Percentiles rank a stretch among this genome's conserved stretches.
phyloP scores from a whole-genome alignment of 1,284 basidiomycete species.

The Fistulinella cinereoalba region DNA sequence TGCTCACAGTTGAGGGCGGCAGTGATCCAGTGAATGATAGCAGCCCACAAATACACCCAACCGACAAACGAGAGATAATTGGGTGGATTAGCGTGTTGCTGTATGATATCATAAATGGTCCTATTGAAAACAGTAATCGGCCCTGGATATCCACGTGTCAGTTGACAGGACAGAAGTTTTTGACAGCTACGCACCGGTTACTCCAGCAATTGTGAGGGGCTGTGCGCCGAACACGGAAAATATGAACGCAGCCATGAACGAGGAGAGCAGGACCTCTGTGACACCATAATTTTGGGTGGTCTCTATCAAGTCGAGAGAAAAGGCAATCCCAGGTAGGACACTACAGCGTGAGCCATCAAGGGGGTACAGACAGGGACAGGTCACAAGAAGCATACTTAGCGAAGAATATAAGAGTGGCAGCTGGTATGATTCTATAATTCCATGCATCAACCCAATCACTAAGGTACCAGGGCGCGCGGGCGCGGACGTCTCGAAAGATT shows the following conservation, averaged over 20 bases:
- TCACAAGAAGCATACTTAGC: constrained; percentile 56
- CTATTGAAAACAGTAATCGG: constrained; percentile 92
- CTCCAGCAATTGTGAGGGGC: constrained; percentile 90
- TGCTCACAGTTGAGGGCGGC: constrained; percentile 77
- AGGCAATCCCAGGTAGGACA: constrained; percentile 88
- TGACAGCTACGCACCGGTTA: constrained; percentile 60
- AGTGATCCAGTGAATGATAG: constrained; percentile 88
- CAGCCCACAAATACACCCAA: constrained; percentile 93
- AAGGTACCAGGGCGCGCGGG: constrained; percentile 77
- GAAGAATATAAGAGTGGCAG: constrained; percentile 76
- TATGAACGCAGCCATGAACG: constrained; percentile 89
- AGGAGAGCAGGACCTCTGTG: constrained; percentile 77
- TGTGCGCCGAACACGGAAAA: constrained; percentile 90
- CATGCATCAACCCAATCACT: constrained; percentile 88
- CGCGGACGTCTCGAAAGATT: constrained; percentile 74
- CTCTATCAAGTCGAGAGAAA: constrained; percentile 91
- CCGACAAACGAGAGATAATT: constrained; percentile 85
- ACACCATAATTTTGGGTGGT: constrained; percentile 90
- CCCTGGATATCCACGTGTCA: constrained; percentile 40
- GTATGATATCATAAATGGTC: constrained; percentile 81
- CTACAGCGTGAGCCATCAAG: too few relatives aligned
- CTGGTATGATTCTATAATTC: constrained; percentile 81
- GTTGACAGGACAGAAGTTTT: not conserved
- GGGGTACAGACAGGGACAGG: not conserved
- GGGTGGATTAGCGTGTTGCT: constrained; percentile 55